These are phyloP conservation scores for Babesia divergens DNA, from an alignment of 169 alveolate genomes.

Conservation along the genomic window DNA sequence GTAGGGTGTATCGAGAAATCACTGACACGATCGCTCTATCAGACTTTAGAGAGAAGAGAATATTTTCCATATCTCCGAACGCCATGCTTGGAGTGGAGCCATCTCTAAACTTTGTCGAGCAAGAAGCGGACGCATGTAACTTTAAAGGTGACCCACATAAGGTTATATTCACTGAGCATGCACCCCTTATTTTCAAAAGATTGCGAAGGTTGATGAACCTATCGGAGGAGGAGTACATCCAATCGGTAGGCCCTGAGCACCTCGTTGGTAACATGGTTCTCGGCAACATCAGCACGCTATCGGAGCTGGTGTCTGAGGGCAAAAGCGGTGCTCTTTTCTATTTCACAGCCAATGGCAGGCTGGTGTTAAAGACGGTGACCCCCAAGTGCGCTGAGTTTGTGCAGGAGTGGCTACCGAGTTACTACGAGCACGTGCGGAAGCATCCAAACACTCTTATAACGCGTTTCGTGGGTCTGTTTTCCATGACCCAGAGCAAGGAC, in stretches of 20 bases:
- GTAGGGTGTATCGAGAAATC: conserved; percentile 37
- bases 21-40: neutral
- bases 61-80: conserved; percentile 24
- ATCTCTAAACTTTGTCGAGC: conserved; percentile 21
- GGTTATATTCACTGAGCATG: conserved; percentile 85
- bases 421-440: conserved; percentile 33
- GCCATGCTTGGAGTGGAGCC: neutral
- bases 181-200: conserved; percentile 93
- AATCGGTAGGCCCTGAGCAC: conserved; percentile 96
- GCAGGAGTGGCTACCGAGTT: conserved; percentile 51
- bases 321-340: conserved; percentile 94
- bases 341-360: conserved; percentile 89
- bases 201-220: conserved; percentile 87
- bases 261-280: conserved; percentile 90
- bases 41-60: conserved; percentile 27
- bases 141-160: neutral
- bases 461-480: conserved; percentile 45
- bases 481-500: conserved; percentile 25
- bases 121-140: neutral
- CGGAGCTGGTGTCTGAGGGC: conserved; percentile 93
- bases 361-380: conserved; percentile 74
- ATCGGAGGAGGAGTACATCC: conserved; percentile 86
- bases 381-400: conserved; percentile 49
- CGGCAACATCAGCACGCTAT: conserved; percentile 91
- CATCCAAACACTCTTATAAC: conserved; percentile 39